Base-by-base conservation (phyloP, 2,329 filamentous ascomycete genomes). In the Trichoderma polysporum region DNA sequence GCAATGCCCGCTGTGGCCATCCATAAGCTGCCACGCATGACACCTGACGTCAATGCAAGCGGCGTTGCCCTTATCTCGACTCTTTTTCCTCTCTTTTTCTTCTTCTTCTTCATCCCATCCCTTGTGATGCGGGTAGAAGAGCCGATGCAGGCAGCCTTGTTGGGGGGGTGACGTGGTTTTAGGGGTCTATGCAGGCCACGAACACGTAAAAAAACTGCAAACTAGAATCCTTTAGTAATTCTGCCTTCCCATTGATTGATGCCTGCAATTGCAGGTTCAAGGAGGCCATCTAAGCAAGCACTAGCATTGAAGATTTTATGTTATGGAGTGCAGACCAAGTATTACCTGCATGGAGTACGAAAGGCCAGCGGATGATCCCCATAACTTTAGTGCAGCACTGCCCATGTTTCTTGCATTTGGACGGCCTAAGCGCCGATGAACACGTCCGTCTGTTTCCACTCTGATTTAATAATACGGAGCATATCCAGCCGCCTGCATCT, bases 21-120 rank as follows among this genome's bases (percentile, higher is more conserved):
- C 62, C 62, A 66, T 49, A 58, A 66, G 62, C 62, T 53, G 62
- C 62, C 62, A 66, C 62, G 62, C 52, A 66, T 66, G 62, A 57
- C 53, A 50, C 52, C 62, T 66, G 62, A 66, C 62, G 62, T 66
- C 62, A 66, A 64, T 47, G 50, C 60, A 47, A 17, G 5, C 17
- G 17, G 27, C 4, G 15, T 29, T 29, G 59, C 35, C 60, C 60
- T 63, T 63, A 63, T 63, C 60, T 15, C 27, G 47, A 31, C 29
- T 17, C 39, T 22, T 50, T 50, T 45, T 4, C 12, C 17, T 5
- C 17, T 17, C 33, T 9, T 13, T 37, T 39, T 41, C 39, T 19
- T 8, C n/a, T 45, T 8, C 22, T 45, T 45, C 41, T 45, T 45
- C 41, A 45, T 4, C 41, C n/a, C 41, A 57, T 61, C 58, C 58